These are phyloP conservation scores for Myochromella boudieri DNA, from an alignment of 768 basidiomycete genomes.

Conservation along the genomic window DNA sequence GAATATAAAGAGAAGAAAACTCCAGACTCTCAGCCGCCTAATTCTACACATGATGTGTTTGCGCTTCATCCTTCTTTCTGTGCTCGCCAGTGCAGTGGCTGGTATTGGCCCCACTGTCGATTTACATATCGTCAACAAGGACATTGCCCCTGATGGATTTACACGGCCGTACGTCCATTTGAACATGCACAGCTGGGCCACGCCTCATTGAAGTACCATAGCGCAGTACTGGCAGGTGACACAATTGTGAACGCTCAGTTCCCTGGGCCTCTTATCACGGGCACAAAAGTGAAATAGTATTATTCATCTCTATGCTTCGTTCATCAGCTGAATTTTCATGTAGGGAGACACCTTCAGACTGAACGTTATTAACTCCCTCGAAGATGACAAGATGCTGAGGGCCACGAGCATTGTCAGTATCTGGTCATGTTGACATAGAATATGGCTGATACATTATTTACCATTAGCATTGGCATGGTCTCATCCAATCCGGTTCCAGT, in stretches of 20 bases:
- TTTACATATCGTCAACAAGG: conserved; percentile 38
- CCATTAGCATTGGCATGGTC: conserved; percentile 47
- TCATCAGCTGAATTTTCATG: too few species aligned
- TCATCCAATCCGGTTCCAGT: conserved; percentile 34
- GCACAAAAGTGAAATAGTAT: conserved; percentile 27
- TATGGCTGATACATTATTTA: background rate
- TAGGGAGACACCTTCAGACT: conserved; percentile 44
- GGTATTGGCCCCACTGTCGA: conserved; percentile 29
- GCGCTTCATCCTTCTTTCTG: background rate
- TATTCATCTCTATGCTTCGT: too few species aligned
- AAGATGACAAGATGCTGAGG: conserved; percentile 47
- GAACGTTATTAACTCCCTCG: conserved; percentile 47
- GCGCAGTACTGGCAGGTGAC: conserved; percentile 25
- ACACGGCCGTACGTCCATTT: conserved; percentile 16
- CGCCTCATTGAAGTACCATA: too few species aligned
- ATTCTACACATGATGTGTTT: too few species aligned
- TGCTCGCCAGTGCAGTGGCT: conserved; percentile 7
- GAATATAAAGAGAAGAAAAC: too few species aligned
- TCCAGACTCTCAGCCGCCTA: too few species aligned
- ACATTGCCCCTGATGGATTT: conserved; percentile 50
- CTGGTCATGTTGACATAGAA: background rate
- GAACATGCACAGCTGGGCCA: too few species aligned
- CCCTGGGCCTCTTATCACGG: conserved; percentile 26
- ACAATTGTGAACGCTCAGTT: conserved; percentile 7
- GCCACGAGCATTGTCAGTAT: conserved; percentile 49